A percentile compares a stretch with the other conserved stretches of the same genome.
Evolutionary conservation across 345 rosid species (phyloP).

Genomic region (Acer yangbiense): DNA sequence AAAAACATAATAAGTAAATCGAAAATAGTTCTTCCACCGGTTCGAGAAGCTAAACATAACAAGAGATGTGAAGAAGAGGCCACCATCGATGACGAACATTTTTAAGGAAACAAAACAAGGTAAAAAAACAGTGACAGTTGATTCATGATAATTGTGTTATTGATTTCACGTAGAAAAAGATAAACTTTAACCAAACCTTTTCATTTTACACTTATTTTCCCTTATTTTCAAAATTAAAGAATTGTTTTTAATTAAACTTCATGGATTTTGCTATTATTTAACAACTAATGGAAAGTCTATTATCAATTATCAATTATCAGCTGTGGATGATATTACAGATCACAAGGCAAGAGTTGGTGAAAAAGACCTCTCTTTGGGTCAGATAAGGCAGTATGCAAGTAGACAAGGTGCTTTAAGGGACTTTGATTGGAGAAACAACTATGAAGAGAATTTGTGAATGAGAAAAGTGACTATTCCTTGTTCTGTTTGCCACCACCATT

Average conservation of each 20-base stretch:
- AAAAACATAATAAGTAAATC: conserved; percentile 3
- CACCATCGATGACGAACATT: neutral
- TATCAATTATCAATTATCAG: no score
- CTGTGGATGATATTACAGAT: neutral
- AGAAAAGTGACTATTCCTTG: neutral
- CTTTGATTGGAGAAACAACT: conserved; percentile 29
- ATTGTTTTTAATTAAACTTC: no score
- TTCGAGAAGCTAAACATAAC: neutral
- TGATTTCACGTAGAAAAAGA: no score
- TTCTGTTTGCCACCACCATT: conserved; percentile 2
- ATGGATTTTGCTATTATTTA: no score
- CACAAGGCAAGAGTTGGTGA: neutral
- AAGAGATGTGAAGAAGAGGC: conserved; percentile 16
- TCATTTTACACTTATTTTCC: neutral
- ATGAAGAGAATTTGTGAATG: conserved; percentile 4
- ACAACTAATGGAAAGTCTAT: no score
- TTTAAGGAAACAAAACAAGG: conserved; percentile 14
- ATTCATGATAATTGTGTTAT: no score
- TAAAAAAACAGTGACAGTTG: neutral
- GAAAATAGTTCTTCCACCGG: conserved; percentile 7
- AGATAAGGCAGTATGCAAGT: conserved; percentile 28
- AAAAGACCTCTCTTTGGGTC: conserved; percentile 18
- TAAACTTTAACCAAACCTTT: neutral
- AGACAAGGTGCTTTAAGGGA: conserved; percentile 22
- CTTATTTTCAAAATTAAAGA: no score